phyloP scores from a whole-genome alignment of 148 eudicot species.

The Vaccinium corymbosum region DNA sequence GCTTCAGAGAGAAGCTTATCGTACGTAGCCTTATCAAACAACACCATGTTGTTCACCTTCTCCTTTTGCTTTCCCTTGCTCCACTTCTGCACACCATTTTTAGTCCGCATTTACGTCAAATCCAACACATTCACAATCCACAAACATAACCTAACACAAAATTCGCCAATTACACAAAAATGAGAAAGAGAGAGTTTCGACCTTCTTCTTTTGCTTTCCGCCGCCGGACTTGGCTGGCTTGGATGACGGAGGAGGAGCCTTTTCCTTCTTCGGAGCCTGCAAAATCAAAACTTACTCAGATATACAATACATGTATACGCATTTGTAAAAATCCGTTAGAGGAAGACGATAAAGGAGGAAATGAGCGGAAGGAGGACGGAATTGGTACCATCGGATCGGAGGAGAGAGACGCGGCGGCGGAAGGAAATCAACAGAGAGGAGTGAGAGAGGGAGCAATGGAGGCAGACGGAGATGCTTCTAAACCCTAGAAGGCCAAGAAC shows the following conservation, averaged over 20 bases:
- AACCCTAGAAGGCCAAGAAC: not conserved
- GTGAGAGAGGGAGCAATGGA: not conserved
- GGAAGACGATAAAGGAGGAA: too few species aligned
- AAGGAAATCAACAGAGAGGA: not conserved
- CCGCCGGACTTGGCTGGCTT: constrained; percentile 96
- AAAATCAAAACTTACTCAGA: not conserved
- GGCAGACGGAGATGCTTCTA: not conserved
- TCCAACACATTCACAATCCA: not conserved
- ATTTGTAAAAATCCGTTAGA: not conserved
- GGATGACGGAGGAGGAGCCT: constrained; percentile 80
- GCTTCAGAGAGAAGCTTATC: constrained; percentile 80
- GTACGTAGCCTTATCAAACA: constrained; percentile 81
- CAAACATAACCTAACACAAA: not conserved
- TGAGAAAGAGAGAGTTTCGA: not conserved
- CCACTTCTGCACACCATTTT: constrained; percentile 58
- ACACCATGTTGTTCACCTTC: constrained; percentile 96
- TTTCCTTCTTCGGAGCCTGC: constrained; percentile 89
- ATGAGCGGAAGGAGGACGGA: not conserved
- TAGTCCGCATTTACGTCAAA: not conserved
- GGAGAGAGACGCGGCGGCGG: constrained; percentile 4
- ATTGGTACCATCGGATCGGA: constrained; percentile 16
- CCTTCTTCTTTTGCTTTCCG: constrained; percentile 99
- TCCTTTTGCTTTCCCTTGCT: constrained; percentile 99
- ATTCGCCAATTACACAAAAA: not conserved
- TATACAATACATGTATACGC: not conserved